phyloP scores from a whole-genome alignment of 176 grass and related monocot genomes.

The Zoysia japonica region DNA sequence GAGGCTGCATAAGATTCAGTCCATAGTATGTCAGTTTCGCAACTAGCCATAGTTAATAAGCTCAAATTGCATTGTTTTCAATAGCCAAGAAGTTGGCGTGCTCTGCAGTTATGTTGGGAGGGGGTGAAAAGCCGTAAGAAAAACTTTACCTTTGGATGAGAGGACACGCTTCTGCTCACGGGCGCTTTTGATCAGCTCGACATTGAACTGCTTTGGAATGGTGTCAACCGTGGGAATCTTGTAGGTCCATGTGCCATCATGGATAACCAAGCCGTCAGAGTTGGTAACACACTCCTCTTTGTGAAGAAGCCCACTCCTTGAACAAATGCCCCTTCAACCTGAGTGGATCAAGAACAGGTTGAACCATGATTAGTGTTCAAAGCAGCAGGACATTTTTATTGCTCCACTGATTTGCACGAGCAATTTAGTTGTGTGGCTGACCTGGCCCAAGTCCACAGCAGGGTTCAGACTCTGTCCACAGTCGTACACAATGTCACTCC shows the following conservation, averaged over 20 bases:
- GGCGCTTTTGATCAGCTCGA: conserved; percentile 68
- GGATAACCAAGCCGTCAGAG: conserved; percentile 66
- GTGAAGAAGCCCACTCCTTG: conserved; percentile 86
- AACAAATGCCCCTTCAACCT: conserved; percentile 73
- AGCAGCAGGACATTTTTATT: not conserved
- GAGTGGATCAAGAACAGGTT: not conserved
- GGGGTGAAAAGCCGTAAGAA: not conserved
- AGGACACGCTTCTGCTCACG: conserved; percentile 62
- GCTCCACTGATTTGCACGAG: not conserved
- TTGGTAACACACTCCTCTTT: conserved; percentile 66
- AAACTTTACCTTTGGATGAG: conserved; percentile 65
- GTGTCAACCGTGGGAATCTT: conserved; percentile 86
- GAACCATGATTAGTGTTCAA: not conserved
- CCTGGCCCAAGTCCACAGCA: conserved; percentile 88
- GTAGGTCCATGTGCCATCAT: conserved; percentile 85
- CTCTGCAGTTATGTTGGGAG: not conserved
- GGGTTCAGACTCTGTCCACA: conserved; percentile 86
- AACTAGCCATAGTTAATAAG: not conserved
- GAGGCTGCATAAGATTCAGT: conserved; percentile 52
- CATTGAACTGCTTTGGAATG: conserved; percentile 80
- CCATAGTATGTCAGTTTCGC: not conserved
- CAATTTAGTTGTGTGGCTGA: conserved; percentile 12
- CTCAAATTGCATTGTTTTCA: not conserved
- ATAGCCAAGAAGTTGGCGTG: not conserved
- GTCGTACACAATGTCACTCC: conserved; percentile 75